Evolutionary conservation across 1,284 basidiomycete species (phyloP), one percentile per base, ranked within the genome.

Genomic region (Fomitopsis betulina): DNA sequence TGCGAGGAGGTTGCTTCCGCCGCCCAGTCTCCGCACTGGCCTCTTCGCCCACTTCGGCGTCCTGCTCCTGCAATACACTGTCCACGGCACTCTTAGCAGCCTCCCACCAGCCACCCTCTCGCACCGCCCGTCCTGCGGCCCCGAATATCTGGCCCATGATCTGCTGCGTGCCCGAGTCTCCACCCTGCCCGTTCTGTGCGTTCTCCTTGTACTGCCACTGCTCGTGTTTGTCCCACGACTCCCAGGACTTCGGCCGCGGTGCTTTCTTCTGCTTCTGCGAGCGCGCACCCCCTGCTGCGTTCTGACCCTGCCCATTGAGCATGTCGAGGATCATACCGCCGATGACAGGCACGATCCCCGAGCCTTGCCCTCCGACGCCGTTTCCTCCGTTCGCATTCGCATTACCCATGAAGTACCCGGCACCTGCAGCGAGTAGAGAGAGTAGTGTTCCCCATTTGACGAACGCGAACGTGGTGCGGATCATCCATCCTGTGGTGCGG

Each of bases 371-470:
- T 7, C 59, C 68, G 1, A 67, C 51, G 13, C 63, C 66, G 51
- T 68, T 68, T 39, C 70, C 72, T 13, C 67, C 71, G 60, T 70
- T 69, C 33, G 69, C 73, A 37, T 72, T 70, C 17, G 68, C 69
- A 57, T 70, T 72, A 37, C 76, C 79, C 73, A 81, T 70, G 58
- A 80, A 72, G 77, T 79, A 89, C 7, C 83, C 83, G 32, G 72
- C 73, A 27, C 75, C 76, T 8, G 78, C 82, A 17, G 79, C 76
- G 7, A 87, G 62, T 2, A 76, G 71, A 12, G 76, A 79, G 12
- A 89, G 62, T 56, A 93, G 73, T 3, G 76, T 72, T 23, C 85
- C 86, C 89, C 89, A 92, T 71, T 93, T 93, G 63, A 87, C 68
- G 66, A 90, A 79, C 76, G 82, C 89, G 64, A 91, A 70, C 15